phyloP scores from a whole-genome alignment of 371 early-diverging fungal species.

The Rhizopus arrhizus region DNA sequence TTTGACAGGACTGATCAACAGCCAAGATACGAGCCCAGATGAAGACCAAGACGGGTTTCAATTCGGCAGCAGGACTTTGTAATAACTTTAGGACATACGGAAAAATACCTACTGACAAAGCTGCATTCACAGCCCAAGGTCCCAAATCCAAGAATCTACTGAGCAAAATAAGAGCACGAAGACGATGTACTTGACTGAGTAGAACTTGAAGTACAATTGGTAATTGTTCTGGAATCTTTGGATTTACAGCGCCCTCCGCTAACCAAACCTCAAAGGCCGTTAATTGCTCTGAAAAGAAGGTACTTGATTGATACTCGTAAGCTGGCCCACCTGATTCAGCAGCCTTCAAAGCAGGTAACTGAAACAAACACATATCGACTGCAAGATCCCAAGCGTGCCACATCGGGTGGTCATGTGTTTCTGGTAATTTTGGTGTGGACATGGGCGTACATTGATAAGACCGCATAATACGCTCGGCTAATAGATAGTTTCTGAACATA shows the following conservation, averaged over 20 bases:
- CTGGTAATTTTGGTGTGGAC: constrained; percentile 82
- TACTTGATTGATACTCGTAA: constrained; percentile 74
- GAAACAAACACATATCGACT: constrained; percentile 91
- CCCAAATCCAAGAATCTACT: constrained; percentile 93
- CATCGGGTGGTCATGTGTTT: constrained; percentile 93
- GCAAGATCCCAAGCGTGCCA: constrained; percentile 97
- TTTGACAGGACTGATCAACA: constrained; percentile 87
- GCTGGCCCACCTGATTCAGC: constrained; percentile 59
- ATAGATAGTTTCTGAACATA: constrained; percentile 91
- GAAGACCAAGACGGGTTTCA: constrained; percentile 91
- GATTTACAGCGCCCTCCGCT: constrained; percentile 67
- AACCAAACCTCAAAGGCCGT: constrained; percentile 98
- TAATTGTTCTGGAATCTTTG: constrained; percentile 87
- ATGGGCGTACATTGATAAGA: constrained; percentile 90
- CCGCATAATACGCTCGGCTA: constrained; percentile 95
- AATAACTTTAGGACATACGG: constrained; percentile 96
- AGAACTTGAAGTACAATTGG: constrained; percentile 96
- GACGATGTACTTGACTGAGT: constrained; percentile 90
- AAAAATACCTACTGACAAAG: constrained; percentile 93
- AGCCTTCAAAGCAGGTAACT: constrained; percentile 76
- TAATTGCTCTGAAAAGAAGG: constrained; percentile 94
- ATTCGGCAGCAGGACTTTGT: constrained; percentile 90
- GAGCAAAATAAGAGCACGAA: constrained; percentile 90
- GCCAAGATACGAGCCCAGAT: constrained; percentile 97
- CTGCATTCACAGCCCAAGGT: constrained; percentile 93